These are phyloP conservation scores for Komagataella ulmi DNA, from an alignment of 805 yeast genomes.

Conservation along the genomic window DNA sequence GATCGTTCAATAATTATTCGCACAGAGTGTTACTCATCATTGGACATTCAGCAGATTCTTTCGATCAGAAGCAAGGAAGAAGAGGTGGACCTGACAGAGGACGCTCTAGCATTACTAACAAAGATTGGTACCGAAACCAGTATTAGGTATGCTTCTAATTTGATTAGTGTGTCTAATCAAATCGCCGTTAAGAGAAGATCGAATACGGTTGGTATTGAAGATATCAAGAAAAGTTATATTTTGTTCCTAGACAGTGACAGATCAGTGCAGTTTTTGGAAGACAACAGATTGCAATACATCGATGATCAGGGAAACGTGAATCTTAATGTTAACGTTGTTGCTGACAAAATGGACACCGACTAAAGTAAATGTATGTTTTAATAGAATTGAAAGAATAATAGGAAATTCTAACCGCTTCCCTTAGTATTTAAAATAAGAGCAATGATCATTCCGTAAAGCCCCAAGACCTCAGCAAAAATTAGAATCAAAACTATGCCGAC, in stretches of 20 bases:
- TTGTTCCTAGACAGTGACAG: conserved; percentile 83
- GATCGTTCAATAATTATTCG: conserved; percentile 91
- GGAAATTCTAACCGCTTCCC: conserved; percentile 42
- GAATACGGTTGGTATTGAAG: conserved; percentile 54
- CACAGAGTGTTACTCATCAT: conserved; percentile 63
- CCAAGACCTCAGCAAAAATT: conserved; percentile 98
- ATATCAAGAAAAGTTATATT: conserved; percentile 76
- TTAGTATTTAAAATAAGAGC: conserved; percentile 87
- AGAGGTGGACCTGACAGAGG: conserved; percentile 71
- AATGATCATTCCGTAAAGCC: conserved; percentile 91
- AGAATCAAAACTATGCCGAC: conserved; percentile 97
- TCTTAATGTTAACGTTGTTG: conserved; percentile 22
- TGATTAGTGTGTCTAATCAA: conserved; percentile 82
- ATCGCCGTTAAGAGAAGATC: conserved; percentile 74
- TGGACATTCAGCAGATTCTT: conserved; percentile 78
- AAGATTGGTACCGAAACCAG: conserved; percentile 85
- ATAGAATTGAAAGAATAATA: neutral
- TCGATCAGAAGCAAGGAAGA: conserved; percentile 89
- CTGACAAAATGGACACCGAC: conserved; percentile 25
- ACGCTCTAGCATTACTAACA: conserved; percentile 78
- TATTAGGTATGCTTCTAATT: conserved; percentile 83
- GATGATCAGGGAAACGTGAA: conserved; percentile 68
- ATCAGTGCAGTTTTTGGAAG: conserved; percentile 76
- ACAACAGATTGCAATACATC: conserved; percentile 44
- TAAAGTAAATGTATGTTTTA: conserved; percentile 9